Evolutionary conservation across 2,329 filamentous ascomycete genomes (phyloP).

Genomic region (Fonsecaea monophora): DNA sequence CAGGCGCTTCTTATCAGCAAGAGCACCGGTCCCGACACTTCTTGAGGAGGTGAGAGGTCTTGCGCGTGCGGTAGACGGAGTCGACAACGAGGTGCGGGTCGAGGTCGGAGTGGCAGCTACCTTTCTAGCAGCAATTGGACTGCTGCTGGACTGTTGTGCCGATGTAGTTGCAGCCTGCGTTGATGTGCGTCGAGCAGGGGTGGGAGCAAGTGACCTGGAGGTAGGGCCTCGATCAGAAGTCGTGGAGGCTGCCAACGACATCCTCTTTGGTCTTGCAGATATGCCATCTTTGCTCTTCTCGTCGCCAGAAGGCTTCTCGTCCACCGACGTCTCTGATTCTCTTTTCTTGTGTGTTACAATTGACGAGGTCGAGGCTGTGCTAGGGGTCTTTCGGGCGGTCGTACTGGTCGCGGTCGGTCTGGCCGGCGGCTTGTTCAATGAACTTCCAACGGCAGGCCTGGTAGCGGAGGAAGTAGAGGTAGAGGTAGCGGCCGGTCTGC

Average conservation of each 20-base stretch:
- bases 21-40: slow-evolving; percentile 34
- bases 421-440: slow-evolving; percentile 54
- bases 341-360: slow-evolving; percentile 50
- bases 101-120: slow-evolving; percentile 41
- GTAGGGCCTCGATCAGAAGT: slow-evolving; percentile 39
- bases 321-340: slow-evolving; percentile 49
- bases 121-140: slow-evolving; percentile 46
- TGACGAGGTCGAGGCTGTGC: slow-evolving; percentile 46
- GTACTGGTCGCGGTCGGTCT: slow-evolving; percentile 45
- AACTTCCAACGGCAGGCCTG: slow-evolving; percentile 46
- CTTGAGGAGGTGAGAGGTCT: slow-evolving; percentile 39
- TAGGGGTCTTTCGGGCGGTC: slow-evolving; percentile 46
- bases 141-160: slow-evolving; percentile 47
- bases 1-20: slow-evolving; percentile 47
- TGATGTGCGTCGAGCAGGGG: slow-evolving; percentile 31
- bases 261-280: slow-evolving; percentile 52
- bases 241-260: slow-evolving; percentile 51
- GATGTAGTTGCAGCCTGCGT: slow-evolving; percentile 19
- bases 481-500: slow-evolving; percentile 42
- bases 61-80: slow-evolving; percentile 42
- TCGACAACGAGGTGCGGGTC: slow-evolving; percentile 39
- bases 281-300: slow-evolving; percentile 51
- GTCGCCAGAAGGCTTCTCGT: slow-evolving; percentile 47
- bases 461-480: slow-evolving; percentile 42
- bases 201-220: slow-evolving; percentile 27